Percentiles rank a stretch among this genome's conserved stretches.
Evolutionary conservation across 352 stramenopile species (phyloP).

Genomic region (Phytopythium mirpurense): DNA sequence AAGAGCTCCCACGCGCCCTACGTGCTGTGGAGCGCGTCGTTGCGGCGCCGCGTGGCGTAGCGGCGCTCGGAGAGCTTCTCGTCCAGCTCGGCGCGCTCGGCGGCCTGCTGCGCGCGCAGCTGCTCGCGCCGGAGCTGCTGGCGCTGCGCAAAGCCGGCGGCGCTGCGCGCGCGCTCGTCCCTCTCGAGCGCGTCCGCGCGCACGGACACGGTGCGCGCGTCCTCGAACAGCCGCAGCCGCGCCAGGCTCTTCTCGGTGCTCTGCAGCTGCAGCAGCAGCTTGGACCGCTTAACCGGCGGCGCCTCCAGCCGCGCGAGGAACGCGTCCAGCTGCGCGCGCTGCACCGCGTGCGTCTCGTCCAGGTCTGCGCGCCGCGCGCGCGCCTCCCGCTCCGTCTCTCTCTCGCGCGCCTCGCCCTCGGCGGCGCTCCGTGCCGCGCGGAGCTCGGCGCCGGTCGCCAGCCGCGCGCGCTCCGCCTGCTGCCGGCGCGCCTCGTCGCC

Average conservation of each 20-base stretch:
- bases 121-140: conserved; percentile 52
- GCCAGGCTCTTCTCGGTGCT: conserved; percentile 66
- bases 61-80: conserved; percentile 72
- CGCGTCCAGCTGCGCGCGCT: conserved; percentile 54
- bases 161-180: conserved; percentile 37
- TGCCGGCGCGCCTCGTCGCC: conserved; percentile 54
- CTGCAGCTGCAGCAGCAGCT: conserved; percentile 62
- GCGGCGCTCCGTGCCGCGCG: conserved; percentile 29
- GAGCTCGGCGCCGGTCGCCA: conserved; percentile 38
- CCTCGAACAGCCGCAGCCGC: conserved; percentile 57
- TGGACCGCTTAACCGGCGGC: conserved; percentile 66
- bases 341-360: conserved; percentile 51
- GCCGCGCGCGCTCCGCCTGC: conserved; percentile 38
- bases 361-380: conserved; percentile 42
- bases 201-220: conserved; percentile 65
- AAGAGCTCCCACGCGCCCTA: conserved; percentile 12
- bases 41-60: conserved; percentile 53
- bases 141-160: conserved; percentile 45
- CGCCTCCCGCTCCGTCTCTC: conserved; percentile 37
- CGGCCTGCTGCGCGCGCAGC: conserved; percentile 45
- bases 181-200: conserved; percentile 57
- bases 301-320: conserved; percentile 51
- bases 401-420: conserved; percentile 22
- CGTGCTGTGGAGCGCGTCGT: conserved; percentile 52
- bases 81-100: conserved; percentile 49